Base-by-base conservation (phyloP, 2,329 filamentous ascomycete species). In the Colletotrichum graminicola region DNA sequence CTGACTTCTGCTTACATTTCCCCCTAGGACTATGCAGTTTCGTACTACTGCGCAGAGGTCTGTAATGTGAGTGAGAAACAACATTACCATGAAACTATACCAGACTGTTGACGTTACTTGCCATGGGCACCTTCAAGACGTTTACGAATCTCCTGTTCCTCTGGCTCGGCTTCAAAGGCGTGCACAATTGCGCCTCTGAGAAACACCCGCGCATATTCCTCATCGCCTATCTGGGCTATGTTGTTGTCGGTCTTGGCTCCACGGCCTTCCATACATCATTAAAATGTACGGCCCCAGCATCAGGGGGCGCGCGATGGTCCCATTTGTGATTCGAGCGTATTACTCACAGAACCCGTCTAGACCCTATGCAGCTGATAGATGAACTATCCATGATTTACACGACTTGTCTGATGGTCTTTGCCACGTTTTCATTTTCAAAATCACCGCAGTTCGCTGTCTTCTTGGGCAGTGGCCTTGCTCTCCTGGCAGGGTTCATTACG, bases 61-160 rank as follows among this genome's bases (percentile, higher is more conserved):
- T 88, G 94, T 78, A 95, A 92, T 78, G 83, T 84, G 74, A 75
- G 79, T 54, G 14, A 43, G 8, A 49, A 14, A 29, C 36, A 39
- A 10, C 2, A n/a, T 23, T 1, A 21, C 8, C 14, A 5, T 4
- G 23, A 10, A n/a, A 26, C 34, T 47, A 26, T 21, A 29, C 16
- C 1, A 5, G 12, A 23, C 5, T n/a, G 8, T 23, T 18, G 3
- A 45, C 5, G 5, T 41, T 63, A 16, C 66, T 64, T 51, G 66
- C 11, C 29, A 18, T n/a, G 54, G 21, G 49, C 62, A 36, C 51
- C 76, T 82, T 18, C 71, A 82, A 93, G 81, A 93, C 93, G 4
- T 77, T 95, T 41, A 97, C 94, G 43, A 97, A 97, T 79, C 79
- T 93, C 3, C 83, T 96, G 32, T 97, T 97, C 80, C 85, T 97